Evolutionary conservation across 306 rosid genomes (phyloP).

Genomic region (Vigna radiata): DNA sequence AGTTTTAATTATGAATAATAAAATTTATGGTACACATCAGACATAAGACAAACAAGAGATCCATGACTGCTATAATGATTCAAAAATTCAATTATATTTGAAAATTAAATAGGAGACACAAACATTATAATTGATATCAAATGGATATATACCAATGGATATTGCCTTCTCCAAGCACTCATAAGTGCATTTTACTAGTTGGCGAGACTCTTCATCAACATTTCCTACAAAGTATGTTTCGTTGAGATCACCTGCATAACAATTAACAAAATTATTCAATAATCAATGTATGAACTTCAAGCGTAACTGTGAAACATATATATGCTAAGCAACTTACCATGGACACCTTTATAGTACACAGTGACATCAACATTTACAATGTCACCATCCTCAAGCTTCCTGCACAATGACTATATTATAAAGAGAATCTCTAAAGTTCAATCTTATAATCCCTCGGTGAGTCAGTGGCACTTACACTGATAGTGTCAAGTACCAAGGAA

Average conservation of each 20-base stretch:
- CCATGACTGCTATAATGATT: neutral
- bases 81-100: neutral
- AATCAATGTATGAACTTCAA: neutral
- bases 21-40: constrained; percentile 1
- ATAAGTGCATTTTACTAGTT: constrained; percentile 80
- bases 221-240: constrained; percentile 97
- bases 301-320: neutral
- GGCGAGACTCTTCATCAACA: constrained; percentile 84
- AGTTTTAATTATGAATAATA: neutral
- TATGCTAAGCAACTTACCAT: constrained; percentile 59
- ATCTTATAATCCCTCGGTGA: neutral
- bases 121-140: constrained; percentile 20
- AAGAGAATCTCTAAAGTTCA: constrained; percentile 33
- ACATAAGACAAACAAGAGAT: neutral
- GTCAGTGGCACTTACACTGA: neutral
- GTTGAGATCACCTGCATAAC: constrained; percentile 84
- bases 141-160: constrained; percentile 72
- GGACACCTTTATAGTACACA: constrained; percentile 88
- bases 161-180: constrained; percentile 97
- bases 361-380: constrained; percentile 88
- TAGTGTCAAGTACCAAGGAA: constrained; percentile 6
- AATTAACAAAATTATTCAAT: constrained; percentile 23
- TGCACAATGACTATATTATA: constrained; percentile 44
- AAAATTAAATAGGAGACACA: constrained; percentile 2
- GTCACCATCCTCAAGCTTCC: constrained; percentile 96